These are phyloP conservation scores for Phytophthora vignae DNA, from an alignment of 352 stramenopile species.

Conservation along the genomic window DNA sequence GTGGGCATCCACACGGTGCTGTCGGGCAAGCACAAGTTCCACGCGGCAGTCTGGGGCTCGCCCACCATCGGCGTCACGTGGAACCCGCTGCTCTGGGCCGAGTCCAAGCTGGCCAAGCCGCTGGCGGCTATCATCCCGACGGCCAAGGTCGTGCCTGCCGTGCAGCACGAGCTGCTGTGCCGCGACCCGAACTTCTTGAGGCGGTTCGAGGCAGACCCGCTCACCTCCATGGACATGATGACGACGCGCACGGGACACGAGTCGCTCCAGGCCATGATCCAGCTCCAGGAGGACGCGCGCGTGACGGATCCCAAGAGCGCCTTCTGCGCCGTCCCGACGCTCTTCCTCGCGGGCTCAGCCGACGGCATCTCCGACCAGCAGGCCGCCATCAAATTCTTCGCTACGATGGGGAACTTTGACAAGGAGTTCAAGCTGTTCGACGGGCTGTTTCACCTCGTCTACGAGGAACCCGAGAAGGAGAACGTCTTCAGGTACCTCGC, in stretches of 20 bases:
- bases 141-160: slow-evolving; percentile 52
- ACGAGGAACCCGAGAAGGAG: slow-evolving; percentile 65
- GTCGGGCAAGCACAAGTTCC: slow-evolving; percentile 54
- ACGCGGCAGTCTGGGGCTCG: slow-evolving; percentile 57
- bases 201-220: slow-evolving; percentile 53
- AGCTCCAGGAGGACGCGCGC: slow-evolving; percentile 39
- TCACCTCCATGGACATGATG: slow-evolving; percentile 58
- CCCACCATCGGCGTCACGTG: slow-evolving; percentile 59
- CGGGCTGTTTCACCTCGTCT: slow-evolving; percentile 60
- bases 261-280: slow-evolving; percentile 39
- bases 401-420: slow-evolving; percentile 50
- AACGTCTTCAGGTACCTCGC: slow-evolving; percentile 43
- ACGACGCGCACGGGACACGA: slow-evolving; percentile 43
- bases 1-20: slow-evolving; percentile 63
- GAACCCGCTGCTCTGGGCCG: slow-evolving; percentile 48
- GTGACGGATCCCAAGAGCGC: slow-evolving; percentile 37
- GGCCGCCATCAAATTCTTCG: slow-evolving; percentile 58
- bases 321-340: slow-evolving; percentile 38
- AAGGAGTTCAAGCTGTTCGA: slow-evolving; percentile 73
- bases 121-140: slow-evolving; percentile 45
- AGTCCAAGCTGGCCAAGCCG: slow-evolving; percentile 47
- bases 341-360: slow-evolving; percentile 51
- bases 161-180: slow-evolving; percentile 47
- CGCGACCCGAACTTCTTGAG: slow-evolving; percentile 53
- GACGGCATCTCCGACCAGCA: slow-evolving; percentile 58